Base-by-base conservation (phyloP, 2,329 filamentous ascomycete genomes). In the Setomelanomma holmii region DNA sequence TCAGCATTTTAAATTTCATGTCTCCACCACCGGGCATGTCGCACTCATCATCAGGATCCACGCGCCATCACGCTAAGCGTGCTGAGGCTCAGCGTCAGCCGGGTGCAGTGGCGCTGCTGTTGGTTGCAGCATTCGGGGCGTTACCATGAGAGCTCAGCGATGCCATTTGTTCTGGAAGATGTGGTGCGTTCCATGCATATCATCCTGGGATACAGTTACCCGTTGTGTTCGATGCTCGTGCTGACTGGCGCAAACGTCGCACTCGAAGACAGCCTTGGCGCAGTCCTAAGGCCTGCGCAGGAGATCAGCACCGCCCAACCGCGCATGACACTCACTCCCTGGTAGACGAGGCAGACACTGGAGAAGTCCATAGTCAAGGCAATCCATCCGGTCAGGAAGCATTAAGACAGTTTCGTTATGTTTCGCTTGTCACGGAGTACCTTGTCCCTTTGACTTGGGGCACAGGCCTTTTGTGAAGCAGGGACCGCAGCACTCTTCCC, bases 281-380 rank as follows among this genome's bases (percentile, higher is more conserved):
- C 27, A 44, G 41, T 14, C 41, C 20, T 35, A 30, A n/a, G 41
- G 41, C 24, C 41, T 34, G 14, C 27, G n/a, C n/a, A n/a, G n/a
- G n/a, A n/a, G n/a, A n/a, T n/a, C n/a, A n/a, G n/a, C n/a, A n/a
- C n/a, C n/a, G n/a, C n/a, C n/a, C n/a, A n/a, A n/a, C n/a, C n/a
- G n/a, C n/a, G n/a, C n/a, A n/a, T n/a, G n/a, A n/a, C n/a, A n/a
- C n/a, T n/a, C n/a, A n/a, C n/a, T n/a, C n/a, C n/a, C n/a, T 30
- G 5, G 14, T 30, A 2, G 10, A 30, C 27, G 14, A 30, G 27
- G 27, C 27, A 30, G 27, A 30, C n/a, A n/a, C n/a, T n/a, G n/a
- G n/a, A n/a, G n/a, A n/a, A n/a, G n/a, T n/a, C n/a, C n/a, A n/a
- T n/a, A n/a, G n/a, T n/a, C n/a, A n/a, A n/a, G n/a, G n/a, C n/a